Percentiles rank a stretch among this genome's conserved stretches.
phyloP scores from a whole-genome alignment of 2,329 filamentous ascomycete genomes.

The Knufia fluminis region DNA sequence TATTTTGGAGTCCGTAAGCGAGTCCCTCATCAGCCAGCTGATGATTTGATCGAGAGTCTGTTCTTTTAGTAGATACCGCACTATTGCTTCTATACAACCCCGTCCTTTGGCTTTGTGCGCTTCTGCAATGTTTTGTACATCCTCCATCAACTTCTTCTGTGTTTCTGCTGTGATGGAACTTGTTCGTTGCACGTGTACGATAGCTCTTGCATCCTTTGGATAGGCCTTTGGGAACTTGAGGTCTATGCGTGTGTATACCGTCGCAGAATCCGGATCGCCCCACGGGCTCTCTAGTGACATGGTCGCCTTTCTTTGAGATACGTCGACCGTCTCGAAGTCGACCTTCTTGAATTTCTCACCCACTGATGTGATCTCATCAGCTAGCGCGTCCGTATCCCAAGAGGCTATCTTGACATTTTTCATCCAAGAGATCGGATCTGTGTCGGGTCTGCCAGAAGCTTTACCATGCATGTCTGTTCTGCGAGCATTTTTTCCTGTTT shows the following conservation, averaged over 20 bases:
- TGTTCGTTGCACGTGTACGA: slow-evolving; percentile 49
- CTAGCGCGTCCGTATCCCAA: slow-evolving; percentile 40
- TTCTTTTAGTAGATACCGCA: slow-evolving; percentile 53
- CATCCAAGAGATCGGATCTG: slow-evolving; percentile 56
- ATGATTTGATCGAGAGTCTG: slow-evolving; percentile 50
- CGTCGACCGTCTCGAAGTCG: slow-evolving; percentile 49
- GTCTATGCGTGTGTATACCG: slow-evolving; percentile 48
- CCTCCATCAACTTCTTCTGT: slow-evolving; percentile 40
- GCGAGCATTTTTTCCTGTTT: slow-evolving; percentile 40
- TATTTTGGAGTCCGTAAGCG: slow-evolving; percentile 43
- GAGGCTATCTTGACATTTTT: slow-evolving; percentile 52
- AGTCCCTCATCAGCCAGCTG: slow-evolving; percentile 45
- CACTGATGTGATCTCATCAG: slow-evolving; percentile 53
- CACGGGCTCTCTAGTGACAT: slow-evolving; percentile 54
- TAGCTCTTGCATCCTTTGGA: slow-evolving; percentile 41
- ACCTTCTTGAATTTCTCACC: slow-evolving; percentile 54
- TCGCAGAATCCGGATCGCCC: slow-evolving; percentile 40
- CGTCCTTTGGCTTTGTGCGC: slow-evolving; percentile 44
- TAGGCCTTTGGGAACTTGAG: slow-evolving; percentile 52
- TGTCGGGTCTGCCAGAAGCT: slow-evolving; percentile 39
- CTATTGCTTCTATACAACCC: slow-evolving; percentile 52
- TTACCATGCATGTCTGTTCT: slow-evolving; percentile 41
- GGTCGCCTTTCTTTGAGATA: slow-evolving; percentile 44
- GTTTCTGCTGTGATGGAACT: slow-evolving; percentile 45
- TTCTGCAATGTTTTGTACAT: slow-evolving; percentile 47